A percentile compares a stretch with the other conserved stretches of the same genome.
phyloP scores from a whole-genome alignment of 805 yeast species.

The Maudiozyma bulderi region DNA sequence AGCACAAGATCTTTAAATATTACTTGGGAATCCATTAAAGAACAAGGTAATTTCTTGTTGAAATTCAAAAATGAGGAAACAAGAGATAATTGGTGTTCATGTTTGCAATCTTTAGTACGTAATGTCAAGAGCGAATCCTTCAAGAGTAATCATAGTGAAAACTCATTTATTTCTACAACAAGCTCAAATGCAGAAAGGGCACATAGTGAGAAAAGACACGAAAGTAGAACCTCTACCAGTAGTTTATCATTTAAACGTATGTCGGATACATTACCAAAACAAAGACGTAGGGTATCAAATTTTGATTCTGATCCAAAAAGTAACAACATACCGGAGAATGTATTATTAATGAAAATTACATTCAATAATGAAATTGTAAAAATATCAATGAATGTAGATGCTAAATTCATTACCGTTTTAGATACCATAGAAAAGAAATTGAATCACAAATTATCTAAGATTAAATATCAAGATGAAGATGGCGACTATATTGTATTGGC shows the following conservation, averaged over 20 bases:
- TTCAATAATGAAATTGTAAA: conserved; percentile 49
- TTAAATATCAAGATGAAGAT: conserved; percentile 88
- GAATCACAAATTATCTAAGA: conserved; percentile 38
- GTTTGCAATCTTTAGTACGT: conserved; percentile 37
- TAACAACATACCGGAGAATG: conserved; percentile 30
- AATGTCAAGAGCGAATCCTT: conserved; percentile 27
- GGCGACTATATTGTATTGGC: conserved; percentile 84
- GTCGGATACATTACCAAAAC: conserved; percentile 23
- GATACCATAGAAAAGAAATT: conserved; percentile 50
- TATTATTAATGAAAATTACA: conserved; percentile 33
- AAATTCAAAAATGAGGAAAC: conserved; percentile 77
- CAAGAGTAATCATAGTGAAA: conserved; percentile 22
- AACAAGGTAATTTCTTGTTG: conserved; percentile 76
- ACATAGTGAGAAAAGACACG: conserved; percentile 11
- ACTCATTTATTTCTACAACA: conserved; percentile 16
- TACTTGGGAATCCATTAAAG: conserved; percentile 79
- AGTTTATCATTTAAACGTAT: conserved; percentile 19
- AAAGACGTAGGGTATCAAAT: conserved; percentile 7
- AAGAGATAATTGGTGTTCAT: conserved; percentile 70
- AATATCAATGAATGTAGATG: conserved; percentile 48
- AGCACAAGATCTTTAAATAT: conserved; percentile 53
- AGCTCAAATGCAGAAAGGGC: conserved; percentile 1
- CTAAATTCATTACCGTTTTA: conserved; percentile 43
- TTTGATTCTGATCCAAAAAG: conserved; percentile 34
- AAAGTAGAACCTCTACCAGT: conserved; percentile 21